These are phyloP conservation scores for Termitomyces sp. DNA, from an alignment of 768 basidiomycete genomes.

Conservation along the genomic window DNA sequence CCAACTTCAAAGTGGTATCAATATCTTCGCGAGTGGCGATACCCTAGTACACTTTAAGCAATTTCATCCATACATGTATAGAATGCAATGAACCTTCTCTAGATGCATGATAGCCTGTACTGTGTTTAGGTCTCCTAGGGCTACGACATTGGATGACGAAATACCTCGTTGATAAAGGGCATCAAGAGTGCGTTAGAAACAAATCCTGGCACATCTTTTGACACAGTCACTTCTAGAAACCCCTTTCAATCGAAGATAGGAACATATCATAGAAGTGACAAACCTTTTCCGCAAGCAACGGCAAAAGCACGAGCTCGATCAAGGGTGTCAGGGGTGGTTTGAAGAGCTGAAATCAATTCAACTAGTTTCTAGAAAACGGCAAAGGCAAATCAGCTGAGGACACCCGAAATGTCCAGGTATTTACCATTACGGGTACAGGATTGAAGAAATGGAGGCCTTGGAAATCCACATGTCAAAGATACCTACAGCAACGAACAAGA, in stretches of 20 bases:
- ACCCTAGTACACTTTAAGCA: constrained; percentile 41
- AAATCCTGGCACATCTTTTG: constrained; percentile 90
- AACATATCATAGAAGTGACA: constrained; percentile 2
- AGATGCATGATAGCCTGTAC: constrained; percentile 83
- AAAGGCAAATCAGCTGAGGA: neutral
- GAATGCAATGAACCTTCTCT: constrained; percentile 58
- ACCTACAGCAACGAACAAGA: neutral
- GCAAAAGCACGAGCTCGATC: constrained; percentile 79
- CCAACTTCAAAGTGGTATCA: constrained; percentile 88
- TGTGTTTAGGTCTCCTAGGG: neutral
- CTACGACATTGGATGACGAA: neutral
- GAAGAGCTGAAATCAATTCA: constrained; percentile 90
- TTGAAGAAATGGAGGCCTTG: constrained; percentile 92
- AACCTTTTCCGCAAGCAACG: constrained; percentile 85
- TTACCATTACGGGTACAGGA: constrained; percentile 93
- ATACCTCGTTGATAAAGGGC: constrained; percentile 94
- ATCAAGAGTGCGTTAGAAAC: constrained; percentile 94
- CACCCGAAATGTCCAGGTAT: constrained; percentile 11
- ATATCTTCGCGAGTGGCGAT: constrained; percentile 93
- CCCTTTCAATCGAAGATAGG: neutral
- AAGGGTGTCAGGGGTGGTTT: constrained; percentile 76
- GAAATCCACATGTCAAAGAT: neutral
- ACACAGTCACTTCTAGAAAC: constrained; percentile 74
- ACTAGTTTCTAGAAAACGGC: constrained; percentile 64
- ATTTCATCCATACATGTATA: neutral